Conservation (phyloP, 208 protist species). For the Wallacemonas sp. region DNA sequence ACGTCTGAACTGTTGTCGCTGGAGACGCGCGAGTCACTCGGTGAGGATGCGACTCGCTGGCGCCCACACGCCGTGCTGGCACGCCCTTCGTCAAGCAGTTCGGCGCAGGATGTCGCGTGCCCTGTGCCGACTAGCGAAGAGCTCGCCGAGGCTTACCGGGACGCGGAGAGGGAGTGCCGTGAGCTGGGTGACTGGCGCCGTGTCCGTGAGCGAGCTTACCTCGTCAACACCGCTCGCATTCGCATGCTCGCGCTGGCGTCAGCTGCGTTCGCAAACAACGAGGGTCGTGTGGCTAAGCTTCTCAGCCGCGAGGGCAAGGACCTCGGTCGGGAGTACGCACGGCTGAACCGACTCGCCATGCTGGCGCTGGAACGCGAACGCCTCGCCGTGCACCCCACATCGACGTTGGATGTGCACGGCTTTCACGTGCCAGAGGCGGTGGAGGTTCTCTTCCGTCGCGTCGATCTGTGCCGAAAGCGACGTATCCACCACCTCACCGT, state of each 20-base stretch:
- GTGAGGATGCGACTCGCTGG: conserved; percentile 13
- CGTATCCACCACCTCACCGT: conserved; percentile 45
- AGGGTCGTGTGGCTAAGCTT: conserved; percentile 48
- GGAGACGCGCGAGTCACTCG: conserved; percentile 19
- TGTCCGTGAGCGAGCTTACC: conserved; percentile 64
- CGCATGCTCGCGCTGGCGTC: conserved; percentile 53
- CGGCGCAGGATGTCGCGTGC: not conserved
- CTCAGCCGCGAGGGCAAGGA: conserved; percentile 49
- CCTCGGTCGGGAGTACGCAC: conserved; percentile 64
- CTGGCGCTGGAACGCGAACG: conserved; percentile 73
- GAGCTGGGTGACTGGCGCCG: conserved; percentile 73
- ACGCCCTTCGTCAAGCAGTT: not conserved
- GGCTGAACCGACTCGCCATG: conserved; percentile 83
- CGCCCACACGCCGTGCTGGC: not conserved
- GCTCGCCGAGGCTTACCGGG: conserved; percentile 27
- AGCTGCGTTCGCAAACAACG: conserved; percentile 50
- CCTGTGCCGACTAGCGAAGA: conserved; percentile 21
- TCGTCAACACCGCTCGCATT: conserved; percentile 57
- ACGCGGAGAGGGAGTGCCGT: conserved; percentile 36
- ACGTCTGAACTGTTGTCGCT: conserved; percentile 35
- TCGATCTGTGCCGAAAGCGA: conserved; percentile 47
- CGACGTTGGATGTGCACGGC: conserved; percentile 74
- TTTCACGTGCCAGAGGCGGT: conserved; percentile 74
- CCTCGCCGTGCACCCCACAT: conserved; percentile 22
- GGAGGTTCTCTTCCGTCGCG: conserved; percentile 68